phyloP scores from a whole-genome alignment of 805 yeast genomes.

The Saccharomycopsis sp. region DNA sequence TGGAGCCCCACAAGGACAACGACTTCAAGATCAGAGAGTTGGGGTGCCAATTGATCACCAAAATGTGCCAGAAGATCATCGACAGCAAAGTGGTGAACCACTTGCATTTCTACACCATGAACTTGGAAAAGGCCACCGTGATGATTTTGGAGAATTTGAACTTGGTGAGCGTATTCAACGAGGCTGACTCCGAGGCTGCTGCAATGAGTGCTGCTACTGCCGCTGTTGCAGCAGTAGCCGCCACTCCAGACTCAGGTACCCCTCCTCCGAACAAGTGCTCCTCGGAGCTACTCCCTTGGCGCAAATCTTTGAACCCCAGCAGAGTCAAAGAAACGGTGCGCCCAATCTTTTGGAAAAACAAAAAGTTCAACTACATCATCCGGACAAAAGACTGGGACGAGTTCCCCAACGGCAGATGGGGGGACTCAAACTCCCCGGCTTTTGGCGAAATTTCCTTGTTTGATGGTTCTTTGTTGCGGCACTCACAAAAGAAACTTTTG shows the following conservation, averaged over 20 bases:
- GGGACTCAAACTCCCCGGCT: slow-evolving; percentile 96
- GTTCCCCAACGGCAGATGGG: slow-evolving; percentile 98
- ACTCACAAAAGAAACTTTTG: slow-evolving; percentile 67
- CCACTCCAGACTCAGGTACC: slow-evolving; percentile 27
- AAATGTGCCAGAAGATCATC: slow-evolving; percentile 69
- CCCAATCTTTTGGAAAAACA: slow-evolving; percentile 93
- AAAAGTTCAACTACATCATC: slow-evolving; percentile 81
- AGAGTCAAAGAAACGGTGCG: slow-evolving; percentile 76
- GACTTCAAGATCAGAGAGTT: slow-evolving; percentile 78
- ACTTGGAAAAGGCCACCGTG: slow-evolving; percentile 81
- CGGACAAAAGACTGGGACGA: slow-evolving; percentile 96
- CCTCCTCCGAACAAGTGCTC: slow-evolving; percentile 28
- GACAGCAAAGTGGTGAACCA: slow-evolving; percentile 71
- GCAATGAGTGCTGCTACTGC: too few species aligned
- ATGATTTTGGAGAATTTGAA: slow-evolving; percentile 76
- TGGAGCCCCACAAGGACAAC: slow-evolving; percentile 83
- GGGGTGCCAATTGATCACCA: slow-evolving; percentile 75
- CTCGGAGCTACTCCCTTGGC: slow-evolving; percentile 61
- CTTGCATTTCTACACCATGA: slow-evolving; percentile 95
- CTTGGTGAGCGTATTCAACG: slow-evolving; percentile 31
- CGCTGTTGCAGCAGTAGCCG: background rate
- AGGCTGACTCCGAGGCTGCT: slow-evolving; percentile 3
- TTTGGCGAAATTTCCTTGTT: slow-evolving; percentile 82
- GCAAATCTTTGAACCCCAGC: slow-evolving; percentile 75
- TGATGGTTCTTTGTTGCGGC: slow-evolving; percentile 74